These are phyloP conservation scores for Amanita rimosa DNA, from an alignment of 768 basidiomycete species.

Conservation along the genomic window DNA sequence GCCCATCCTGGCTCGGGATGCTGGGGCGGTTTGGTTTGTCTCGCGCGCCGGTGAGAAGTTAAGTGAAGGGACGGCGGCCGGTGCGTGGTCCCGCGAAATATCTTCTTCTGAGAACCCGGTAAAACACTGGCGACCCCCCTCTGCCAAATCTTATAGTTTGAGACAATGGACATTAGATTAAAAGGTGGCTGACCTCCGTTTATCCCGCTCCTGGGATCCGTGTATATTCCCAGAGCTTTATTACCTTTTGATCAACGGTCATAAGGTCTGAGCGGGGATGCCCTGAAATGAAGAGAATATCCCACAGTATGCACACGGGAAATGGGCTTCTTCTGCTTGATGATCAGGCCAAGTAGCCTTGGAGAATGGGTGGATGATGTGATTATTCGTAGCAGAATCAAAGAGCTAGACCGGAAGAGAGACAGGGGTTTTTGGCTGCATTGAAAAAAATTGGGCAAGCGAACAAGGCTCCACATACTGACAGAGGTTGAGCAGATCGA, in stretches of 20 bases:
- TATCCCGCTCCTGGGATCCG: neutral
- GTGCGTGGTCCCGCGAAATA: neutral
- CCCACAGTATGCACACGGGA: neutral
- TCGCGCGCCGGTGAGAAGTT: neutral
- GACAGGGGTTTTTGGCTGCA: neutral
- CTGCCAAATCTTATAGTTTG: neutral
- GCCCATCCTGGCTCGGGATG: neutral
- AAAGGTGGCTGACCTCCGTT: neutral
- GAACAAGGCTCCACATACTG: neutral
- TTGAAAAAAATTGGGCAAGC: neutral
- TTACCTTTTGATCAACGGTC: neutral
- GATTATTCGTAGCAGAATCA: neutral
- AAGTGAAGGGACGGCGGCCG: neutral
- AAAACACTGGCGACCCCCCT: neutral
- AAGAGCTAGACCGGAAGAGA: slow-evolving; percentile 1
- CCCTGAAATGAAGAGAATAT: neutral
- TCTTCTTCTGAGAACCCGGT: neutral
- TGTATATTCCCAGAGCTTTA: neutral
- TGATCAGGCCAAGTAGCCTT: neutral
- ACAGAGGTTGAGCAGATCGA: neutral
- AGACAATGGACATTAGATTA: neutral
- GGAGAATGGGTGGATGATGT: neutral
- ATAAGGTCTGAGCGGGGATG: neutral
- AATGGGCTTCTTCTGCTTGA: neutral
- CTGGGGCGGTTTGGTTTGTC: slow-evolving; percentile 1